Evolutionary conservation across 768 basidiomycete genomes (phyloP).

Genomic region (Cyclocybe aegerita): DNA sequence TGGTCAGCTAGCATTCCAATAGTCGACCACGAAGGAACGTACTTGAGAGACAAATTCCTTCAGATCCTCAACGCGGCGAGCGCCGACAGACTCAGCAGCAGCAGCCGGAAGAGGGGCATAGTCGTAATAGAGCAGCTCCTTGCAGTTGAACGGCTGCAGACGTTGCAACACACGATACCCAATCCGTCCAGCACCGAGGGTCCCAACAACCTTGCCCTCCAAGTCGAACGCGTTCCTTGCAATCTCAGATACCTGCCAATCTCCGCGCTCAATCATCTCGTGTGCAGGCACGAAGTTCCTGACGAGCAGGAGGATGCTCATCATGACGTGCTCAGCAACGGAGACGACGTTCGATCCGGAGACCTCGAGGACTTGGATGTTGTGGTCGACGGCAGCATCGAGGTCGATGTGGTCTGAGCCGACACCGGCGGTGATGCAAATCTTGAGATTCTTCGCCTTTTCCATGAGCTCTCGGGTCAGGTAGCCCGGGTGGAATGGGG

Average conservation of each 20-base stretch:
- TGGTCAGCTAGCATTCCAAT: slow-evolving; percentile 35
- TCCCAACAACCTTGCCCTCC: slow-evolving; percentile 90
- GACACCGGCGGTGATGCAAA: too few species aligned
- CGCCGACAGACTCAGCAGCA: slow-evolving; percentile 65
- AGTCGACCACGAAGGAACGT: background rate
- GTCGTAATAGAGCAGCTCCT: slow-evolving; percentile 90
- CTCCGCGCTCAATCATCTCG: slow-evolving; percentile 84
- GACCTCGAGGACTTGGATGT: slow-evolving; percentile 77
- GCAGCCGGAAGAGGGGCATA: slow-evolving; percentile 71
- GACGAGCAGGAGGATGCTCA: slow-evolving; percentile 85
- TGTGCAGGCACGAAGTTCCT: slow-evolving; percentile 89
- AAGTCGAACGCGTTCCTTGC: slow-evolving; percentile 86
- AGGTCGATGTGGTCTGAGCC: slow-evolving; percentile 87
- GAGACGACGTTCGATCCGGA: slow-evolving; percentile 86
- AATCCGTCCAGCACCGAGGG: slow-evolving; percentile 79
- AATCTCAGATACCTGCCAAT: slow-evolving; percentile 85
- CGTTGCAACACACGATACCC: slow-evolving; percentile 87
- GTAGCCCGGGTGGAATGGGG: too few species aligned
- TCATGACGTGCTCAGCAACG: slow-evolving; percentile 83
- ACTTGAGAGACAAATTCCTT: slow-evolving; percentile 54
- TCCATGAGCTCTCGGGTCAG: too few species aligned
- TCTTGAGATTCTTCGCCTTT: too few species aligned
- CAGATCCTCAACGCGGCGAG: slow-evolving; percentile 75
- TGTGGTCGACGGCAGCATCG: slow-evolving; percentile 74
- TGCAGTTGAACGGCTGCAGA: slow-evolving; percentile 80